Percentiles rank a stretch among this genome's conserved stretches.
Conservation (phyloP, 768 basidiomycete genomes). For the Filobasidium floriforme region DNA sequence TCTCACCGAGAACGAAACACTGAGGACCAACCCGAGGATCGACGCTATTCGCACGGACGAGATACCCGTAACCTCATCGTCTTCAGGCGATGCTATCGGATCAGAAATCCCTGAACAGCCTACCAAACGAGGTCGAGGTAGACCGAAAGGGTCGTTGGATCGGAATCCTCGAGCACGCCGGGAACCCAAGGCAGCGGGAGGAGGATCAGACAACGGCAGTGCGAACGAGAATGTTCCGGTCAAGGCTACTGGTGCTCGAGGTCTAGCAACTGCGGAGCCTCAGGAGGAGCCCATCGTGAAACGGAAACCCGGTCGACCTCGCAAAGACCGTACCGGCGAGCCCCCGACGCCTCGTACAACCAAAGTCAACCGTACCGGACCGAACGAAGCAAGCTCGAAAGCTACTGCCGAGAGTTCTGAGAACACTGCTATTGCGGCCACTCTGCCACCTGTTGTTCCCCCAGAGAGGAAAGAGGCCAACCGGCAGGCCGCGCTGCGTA, state of each 20-base stretch:
- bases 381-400: too few species aligned
- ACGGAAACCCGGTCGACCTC: background rate
- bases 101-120: background rate
- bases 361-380: too few species aligned
- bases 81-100: too few species aligned
- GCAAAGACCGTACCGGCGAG: background rate
- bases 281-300: background rate
- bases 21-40: too few species aligned
- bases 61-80: too few species aligned
- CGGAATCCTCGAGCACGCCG: background rate
- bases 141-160: constrained; percentile 3
- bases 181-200: background rate
- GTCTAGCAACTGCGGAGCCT: too few species aligned
- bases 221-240: constrained; percentile 3
- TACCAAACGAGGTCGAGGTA: constrained; percentile 7
- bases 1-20: too few species aligned
- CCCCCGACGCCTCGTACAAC: background rate
- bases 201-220: background rate
- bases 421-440: background rate
- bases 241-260: too few species aligned
- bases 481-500: constrained; percentile 41
- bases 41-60: too few species aligned
- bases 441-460: background rate
- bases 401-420: too few species aligned
- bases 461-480: constrained; percentile 40